These are phyloP conservation scores for Talaromyces pinophilus DNA, from an alignment of 2,329 filamentous ascomycete species.

Conservation along the genomic window DNA sequence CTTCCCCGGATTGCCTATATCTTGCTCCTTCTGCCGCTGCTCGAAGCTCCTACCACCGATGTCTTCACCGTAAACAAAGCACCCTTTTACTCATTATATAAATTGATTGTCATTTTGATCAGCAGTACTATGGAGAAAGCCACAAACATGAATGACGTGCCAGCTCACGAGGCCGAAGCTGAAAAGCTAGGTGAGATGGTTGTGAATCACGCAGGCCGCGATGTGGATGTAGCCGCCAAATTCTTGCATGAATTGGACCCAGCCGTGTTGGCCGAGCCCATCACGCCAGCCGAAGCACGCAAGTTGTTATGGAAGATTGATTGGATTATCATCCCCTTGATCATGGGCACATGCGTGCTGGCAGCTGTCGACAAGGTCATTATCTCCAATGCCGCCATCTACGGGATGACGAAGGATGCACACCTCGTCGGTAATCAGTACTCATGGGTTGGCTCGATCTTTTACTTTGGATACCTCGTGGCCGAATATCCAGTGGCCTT, in stretches of 20 bases:
- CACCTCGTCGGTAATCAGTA: slow-evolving; percentile 20
- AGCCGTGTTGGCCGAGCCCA: slow-evolving; percentile 28
- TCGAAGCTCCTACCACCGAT: not conserved
- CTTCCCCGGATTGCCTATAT: slow-evolving; percentile 13
- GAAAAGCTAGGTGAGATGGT: slow-evolving; percentile 23
- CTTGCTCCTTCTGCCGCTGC: not conserved
- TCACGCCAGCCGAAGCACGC: slow-evolving; percentile 28
- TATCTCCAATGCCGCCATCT: slow-evolving; percentile 26
- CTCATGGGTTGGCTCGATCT: slow-evolving; percentile 22
- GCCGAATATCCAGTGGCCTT: slow-evolving; percentile 17
- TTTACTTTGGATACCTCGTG: slow-evolving; percentile 22
- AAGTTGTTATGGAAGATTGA: slow-evolving; percentile 34
- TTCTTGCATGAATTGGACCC: slow-evolving; percentile 33
- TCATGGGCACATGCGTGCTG: slow-evolving; percentile 30
- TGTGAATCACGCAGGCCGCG: slow-evolving; percentile 10
- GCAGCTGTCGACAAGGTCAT: slow-evolving; percentile 37
- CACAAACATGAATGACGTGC: not conserved
- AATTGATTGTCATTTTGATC: too few relatives aligned
- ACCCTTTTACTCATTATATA: too few relatives aligned
- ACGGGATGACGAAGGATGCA: slow-evolving; percentile 17
- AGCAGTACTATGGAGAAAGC: not conserved
- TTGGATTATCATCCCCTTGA: slow-evolving; percentile 31
- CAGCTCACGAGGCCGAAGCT: slow-evolving; percentile 1
- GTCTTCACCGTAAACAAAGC: not conserved
- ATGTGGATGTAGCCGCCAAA: slow-evolving; percentile 33